These are phyloP conservation scores for Sordariomycetes sp. DNA, from an alignment of 2,329 filamentous ascomycete genomes.

Conservation along the genomic window DNA sequence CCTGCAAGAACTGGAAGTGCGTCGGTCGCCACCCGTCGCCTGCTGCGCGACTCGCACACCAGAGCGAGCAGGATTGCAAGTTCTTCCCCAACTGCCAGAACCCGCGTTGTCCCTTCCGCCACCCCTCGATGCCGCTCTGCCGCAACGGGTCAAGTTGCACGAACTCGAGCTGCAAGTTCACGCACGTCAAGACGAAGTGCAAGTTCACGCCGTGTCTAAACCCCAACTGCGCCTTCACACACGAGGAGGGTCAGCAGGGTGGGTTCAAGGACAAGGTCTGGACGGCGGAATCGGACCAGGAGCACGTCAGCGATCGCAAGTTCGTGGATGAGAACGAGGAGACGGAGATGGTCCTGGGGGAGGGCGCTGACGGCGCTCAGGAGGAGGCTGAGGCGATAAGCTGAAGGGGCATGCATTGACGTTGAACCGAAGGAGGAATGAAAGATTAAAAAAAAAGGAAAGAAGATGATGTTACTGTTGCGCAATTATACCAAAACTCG, in stretches of 20 bases:
- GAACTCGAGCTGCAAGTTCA: conserved; percentile 75
- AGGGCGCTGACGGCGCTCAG: conserved; percentile 22
- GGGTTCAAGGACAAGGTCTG: conserved; percentile 84
- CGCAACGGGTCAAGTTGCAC: conserved; percentile 86
- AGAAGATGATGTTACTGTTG: background rate
- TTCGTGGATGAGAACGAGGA: conserved; percentile 63
- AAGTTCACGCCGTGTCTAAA: conserved; percentile 89
- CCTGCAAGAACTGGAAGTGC: conserved; percentile 95
- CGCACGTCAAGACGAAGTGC: conserved; percentile 76
- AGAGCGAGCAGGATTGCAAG: conserved; percentile 77
- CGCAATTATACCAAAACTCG: background rate
- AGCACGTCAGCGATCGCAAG: conserved; percentile 78
- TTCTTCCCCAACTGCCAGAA: conserved; percentile 92
- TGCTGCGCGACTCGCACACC: conserved; percentile 65
- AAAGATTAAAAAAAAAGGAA: background rate
- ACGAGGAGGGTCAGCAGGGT: conserved; percentile 82
- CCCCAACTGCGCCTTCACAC: conserved; percentile 77
- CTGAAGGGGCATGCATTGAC: conserved; percentile 13
- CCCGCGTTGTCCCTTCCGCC: conserved; percentile 75
- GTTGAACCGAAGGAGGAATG: background rate
- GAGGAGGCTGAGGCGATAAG: conserved; percentile 23
- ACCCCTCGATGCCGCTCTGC: conserved; percentile 78
- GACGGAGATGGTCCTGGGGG: conserved; percentile 61
- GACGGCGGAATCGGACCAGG: conserved; percentile 51
- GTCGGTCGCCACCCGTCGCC: conserved; percentile 87